phyloP scores from a whole-genome alignment of 2,329 filamentous ascomycete genomes.

The Cladosporium sp. region DNA sequence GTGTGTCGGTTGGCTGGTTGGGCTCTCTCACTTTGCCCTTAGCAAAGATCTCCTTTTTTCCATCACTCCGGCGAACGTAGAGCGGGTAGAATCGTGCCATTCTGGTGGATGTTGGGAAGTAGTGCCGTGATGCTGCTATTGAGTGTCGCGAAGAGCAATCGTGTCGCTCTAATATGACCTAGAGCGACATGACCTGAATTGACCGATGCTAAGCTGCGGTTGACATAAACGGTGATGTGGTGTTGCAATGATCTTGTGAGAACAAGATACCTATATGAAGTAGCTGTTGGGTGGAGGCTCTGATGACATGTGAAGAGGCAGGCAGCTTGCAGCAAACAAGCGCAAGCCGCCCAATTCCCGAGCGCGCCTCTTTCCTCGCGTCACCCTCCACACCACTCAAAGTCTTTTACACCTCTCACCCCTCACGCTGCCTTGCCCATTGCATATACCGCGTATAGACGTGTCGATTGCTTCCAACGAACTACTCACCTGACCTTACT shows the following conservation, averaged over 20 bases:
- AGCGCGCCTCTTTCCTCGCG: background rate
- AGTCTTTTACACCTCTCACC: background rate
- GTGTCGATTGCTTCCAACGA: background rate
- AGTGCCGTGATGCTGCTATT: background rate
- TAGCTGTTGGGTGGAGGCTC: too few species aligned
- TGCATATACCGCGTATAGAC: conserved; percentile 3
- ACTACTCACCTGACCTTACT: background rate
- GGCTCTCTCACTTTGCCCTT: conserved; percentile 48
- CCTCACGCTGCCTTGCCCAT: background rate
- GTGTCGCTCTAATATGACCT: too few species aligned
- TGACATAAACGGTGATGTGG: too few species aligned
- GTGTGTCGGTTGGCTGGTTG: conserved; percentile 48
- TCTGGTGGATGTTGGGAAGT: conserved; percentile 1
- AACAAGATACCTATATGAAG: too few species aligned
- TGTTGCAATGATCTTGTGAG: too few species aligned
- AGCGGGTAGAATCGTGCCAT: conserved; percentile 46
- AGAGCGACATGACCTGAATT: too few species aligned
- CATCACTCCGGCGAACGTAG: conserved; percentile 46
- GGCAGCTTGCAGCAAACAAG: too few species aligned
- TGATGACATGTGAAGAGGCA: too few species aligned
- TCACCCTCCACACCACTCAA: background rate
- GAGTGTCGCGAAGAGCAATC: too few species aligned
- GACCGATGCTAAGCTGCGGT: too few species aligned
- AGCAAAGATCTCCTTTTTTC: conserved; percentile 44
- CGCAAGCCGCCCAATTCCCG: too few species aligned